A percentile compares a stretch with the other conserved stretches of the same genome.
phyloP scores from a whole-genome alignment of 1,284 basidiomycete species.

The Xerocomus amazonicus region DNA sequence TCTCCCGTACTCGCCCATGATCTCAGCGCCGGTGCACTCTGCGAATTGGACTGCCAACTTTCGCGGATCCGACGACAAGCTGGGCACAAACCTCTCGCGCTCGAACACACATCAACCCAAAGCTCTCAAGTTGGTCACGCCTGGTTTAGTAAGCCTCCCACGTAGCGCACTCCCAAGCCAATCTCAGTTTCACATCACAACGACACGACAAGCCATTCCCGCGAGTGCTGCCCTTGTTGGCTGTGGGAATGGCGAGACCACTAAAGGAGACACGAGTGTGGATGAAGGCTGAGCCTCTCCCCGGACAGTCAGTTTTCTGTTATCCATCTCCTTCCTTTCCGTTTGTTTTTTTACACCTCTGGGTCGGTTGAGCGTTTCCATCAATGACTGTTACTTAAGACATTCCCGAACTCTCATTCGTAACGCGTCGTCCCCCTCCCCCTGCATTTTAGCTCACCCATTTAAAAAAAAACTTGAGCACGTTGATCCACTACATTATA shows the following conservation, averaged over 20 bases:
- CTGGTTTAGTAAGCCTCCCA: constrained; percentile 38
- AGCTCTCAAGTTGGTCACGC: constrained; percentile 39
- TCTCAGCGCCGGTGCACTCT: constrained; percentile 19
- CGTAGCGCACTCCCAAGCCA: constrained; percentile 56
- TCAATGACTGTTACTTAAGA: constrained; percentile 17
- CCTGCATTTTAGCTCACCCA: constrained; percentile 19
- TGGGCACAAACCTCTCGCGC: constrained; percentile 55
- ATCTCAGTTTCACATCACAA: constrained; percentile 43
- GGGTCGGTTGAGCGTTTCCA: constrained; percentile 1
- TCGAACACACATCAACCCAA: constrained; percentile 51
- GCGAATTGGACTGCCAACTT: constrained; percentile 3
- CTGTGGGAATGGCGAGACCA: constrained; percentile 12
- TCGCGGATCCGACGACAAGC: constrained; percentile 40
- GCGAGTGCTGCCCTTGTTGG: constrained; percentile 3
- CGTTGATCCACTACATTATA: constrained; percentile 25
- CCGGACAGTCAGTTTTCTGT: constrained; percentile 8
- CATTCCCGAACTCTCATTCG: constrained; percentile 10
- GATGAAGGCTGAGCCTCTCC: constrained; percentile 34
- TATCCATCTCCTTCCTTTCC: neutral
- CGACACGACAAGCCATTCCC: constrained; percentile 14
- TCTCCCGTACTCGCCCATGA: constrained; percentile 59
- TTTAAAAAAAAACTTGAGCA: constrained; percentile 8
- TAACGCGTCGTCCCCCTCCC: constrained; percentile 3
- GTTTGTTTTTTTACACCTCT: neutral
- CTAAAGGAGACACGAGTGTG: constrained; percentile 12